Conservation (phyloP, 2,329 filamentous ascomycete genomes). For the Diplodia mutila region DNA sequence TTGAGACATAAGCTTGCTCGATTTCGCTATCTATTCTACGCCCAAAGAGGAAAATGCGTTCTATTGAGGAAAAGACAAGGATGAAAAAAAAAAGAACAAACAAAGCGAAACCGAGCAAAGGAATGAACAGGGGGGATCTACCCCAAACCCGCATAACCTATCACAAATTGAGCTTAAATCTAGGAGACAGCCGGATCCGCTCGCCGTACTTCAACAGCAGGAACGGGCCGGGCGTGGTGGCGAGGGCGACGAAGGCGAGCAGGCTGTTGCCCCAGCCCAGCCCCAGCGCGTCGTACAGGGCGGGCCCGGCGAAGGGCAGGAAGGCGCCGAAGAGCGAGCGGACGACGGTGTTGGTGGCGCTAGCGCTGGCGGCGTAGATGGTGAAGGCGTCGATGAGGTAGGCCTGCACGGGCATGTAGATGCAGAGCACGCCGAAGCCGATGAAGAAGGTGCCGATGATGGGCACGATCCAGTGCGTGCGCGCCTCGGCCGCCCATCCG, state of each 20-base stretch:
- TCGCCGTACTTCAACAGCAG: constrained; percentile 53
- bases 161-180: too few species aligned
- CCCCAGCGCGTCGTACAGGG: constrained; percentile 64
- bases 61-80: too few species aligned
- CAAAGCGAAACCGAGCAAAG: too few species aligned
- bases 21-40: too few species aligned
- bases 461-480: constrained; percentile 62
- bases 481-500: constrained; percentile 59
- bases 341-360: constrained; percentile 66
- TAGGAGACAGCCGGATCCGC: constrained; percentile 36
- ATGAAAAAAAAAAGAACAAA: too few species aligned
- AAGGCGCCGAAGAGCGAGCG: constrained; percentile 60
- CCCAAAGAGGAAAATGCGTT: too few species aligned
- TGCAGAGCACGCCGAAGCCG: constrained; percentile 42
- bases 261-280: constrained; percentile 65
- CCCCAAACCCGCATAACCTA: too few species aligned
- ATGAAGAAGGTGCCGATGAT: constrained; percentile 58
- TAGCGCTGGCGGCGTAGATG: constrained; percentile 59
- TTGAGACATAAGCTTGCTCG: too few species aligned
- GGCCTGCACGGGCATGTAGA: constrained; percentile 49
- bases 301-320: constrained; percentile 60
- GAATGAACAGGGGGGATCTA: too few species aligned
- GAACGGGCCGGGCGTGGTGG: constrained; percentile 50
- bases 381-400: constrained; percentile 68
- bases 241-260: constrained; percentile 56